phyloP scores from a whole-genome alignment of 2,329 filamentous ascomycete species.

The Xylaria sp. region DNA sequence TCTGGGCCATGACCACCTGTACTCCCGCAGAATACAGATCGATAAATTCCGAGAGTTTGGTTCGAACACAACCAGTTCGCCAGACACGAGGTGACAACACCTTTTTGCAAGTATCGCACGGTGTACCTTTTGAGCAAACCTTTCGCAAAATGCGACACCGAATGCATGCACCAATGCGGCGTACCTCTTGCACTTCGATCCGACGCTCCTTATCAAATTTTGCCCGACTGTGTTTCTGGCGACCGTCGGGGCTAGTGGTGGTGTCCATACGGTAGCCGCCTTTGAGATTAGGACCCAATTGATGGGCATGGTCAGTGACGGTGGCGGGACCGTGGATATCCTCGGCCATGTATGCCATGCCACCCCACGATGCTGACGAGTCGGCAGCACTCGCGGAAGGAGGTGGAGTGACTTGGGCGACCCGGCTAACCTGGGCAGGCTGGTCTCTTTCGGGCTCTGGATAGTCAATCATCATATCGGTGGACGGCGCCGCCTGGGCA shows the following conservation, averaged over 20 bases:
- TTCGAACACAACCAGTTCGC: constrained; percentile 71
- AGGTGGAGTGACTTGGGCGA: constrained; percentile 22
- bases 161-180: constrained; percentile 73
- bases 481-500: constrained; percentile 33
- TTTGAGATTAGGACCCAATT: constrained; percentile 47
- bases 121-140: constrained; percentile 71
- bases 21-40: constrained; percentile 72
- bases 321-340: constrained; percentile 47
- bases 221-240: constrained; percentile 64
- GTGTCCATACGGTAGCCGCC: constrained; percentile 67
- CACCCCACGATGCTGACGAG: constrained; percentile 44
- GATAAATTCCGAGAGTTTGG: constrained; percentile 69
- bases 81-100: constrained; percentile 72
- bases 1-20: constrained; percentile 70
- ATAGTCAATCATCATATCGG: constrained; percentile 48
- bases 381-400: constrained; percentile 30
- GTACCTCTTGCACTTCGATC: constrained; percentile 72
- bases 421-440: constrained; percentile 2
- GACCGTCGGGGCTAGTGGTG: constrained; percentile 57
- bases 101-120: constrained; percentile 71
- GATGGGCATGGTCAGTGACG: constrained; percentile 47
- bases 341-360: constrained; percentile 48
- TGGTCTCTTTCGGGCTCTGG: constrained; percentile 38
- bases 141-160: constrained; percentile 73
- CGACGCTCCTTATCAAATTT: constrained; percentile 68